phyloP scores from a whole-genome alignment of 2,329 filamentous ascomycete species.

The Canariomyces notabilis region DNA sequence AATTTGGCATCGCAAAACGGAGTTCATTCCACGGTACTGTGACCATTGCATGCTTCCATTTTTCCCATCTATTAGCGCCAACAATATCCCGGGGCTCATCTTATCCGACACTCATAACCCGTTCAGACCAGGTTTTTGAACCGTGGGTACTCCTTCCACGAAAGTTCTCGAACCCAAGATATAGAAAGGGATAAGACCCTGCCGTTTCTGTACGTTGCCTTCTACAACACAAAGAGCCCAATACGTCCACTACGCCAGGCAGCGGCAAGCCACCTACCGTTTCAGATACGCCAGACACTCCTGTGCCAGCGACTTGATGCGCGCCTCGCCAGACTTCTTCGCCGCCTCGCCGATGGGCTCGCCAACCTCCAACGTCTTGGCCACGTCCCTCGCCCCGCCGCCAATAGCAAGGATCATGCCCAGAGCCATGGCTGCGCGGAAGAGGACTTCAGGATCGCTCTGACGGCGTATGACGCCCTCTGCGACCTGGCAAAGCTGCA shows the following conservation, averaged over 20 bases:
- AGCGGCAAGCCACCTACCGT: conserved; percentile 12
- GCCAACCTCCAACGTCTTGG: conserved; percentile 38
- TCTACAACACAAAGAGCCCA: neutral
- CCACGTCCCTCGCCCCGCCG: conserved; percentile 39
- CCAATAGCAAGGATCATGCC: conserved; percentile 69
- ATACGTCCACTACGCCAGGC: neutral
- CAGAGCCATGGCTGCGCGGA: conserved; percentile 73
- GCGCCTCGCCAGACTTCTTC: conserved; percentile 41
- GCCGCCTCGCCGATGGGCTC: conserved; percentile 39
- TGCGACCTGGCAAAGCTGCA: conserved; percentile 48
- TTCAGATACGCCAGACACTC: conserved; percentile 41
- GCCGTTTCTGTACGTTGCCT: no score
- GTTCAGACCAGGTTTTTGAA: no score
- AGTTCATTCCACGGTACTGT: no score
- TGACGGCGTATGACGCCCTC: conserved; percentile 59
- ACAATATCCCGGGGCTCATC: no score
- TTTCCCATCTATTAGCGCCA: no score
- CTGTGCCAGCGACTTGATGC: conserved; percentile 42
- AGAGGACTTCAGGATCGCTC: conserved; percentile 76
- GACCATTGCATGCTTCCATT: no score
- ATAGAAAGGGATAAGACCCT: no score
- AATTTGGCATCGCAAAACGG: no score
- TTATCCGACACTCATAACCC: no score
- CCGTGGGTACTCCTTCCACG: no score
- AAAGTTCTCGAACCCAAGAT: no score